Percentiles rank a stretch among this genome's conserved stretches.
phyloP scores from a whole-genome alignment of 2,329 filamentous ascomycete genomes.

The Xenoacremonium recifei region DNA sequence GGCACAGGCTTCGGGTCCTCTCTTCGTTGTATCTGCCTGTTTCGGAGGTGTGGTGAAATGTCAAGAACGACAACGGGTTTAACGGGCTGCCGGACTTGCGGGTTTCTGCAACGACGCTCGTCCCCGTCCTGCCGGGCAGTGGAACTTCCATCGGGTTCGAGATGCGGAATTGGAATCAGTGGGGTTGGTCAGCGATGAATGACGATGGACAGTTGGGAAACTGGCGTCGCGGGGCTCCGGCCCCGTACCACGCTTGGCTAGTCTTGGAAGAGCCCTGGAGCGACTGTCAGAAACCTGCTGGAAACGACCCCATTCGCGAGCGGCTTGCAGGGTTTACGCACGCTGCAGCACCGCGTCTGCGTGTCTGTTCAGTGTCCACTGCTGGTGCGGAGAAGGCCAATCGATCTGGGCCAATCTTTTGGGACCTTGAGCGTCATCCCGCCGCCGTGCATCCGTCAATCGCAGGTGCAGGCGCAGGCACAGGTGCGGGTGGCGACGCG shows the following conservation, averaged over 20 bases:
- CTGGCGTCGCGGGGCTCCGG: constrained; percentile 10
- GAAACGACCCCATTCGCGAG: constrained; percentile 28
- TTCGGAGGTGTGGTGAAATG: too few relatives aligned
- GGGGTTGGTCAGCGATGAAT: not conserved
- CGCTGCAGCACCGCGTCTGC: constrained; percentile 26
- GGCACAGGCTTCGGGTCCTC: too few relatives aligned
- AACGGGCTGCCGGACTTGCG: too few relatives aligned
- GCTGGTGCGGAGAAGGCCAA: constrained; percentile 25
- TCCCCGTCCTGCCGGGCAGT: too few relatives aligned
- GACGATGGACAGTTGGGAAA: not conserved
- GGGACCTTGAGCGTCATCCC: too few relatives aligned
- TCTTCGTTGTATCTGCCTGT: too few relatives aligned
- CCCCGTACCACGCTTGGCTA: constrained; percentile 20
- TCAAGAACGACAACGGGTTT: too few relatives aligned
- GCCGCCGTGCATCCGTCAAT: constrained; percentile 8
- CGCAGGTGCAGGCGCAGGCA: too few relatives aligned
- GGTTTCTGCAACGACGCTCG: too few relatives aligned
- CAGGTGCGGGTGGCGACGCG: constrained; percentile 5
- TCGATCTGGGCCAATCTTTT: constrained; percentile 20
- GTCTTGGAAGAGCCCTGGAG: constrained; percentile 19
- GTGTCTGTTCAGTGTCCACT: constrained; percentile 18
- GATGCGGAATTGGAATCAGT: not conserved
- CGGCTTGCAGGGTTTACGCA: constrained; percentile 17
- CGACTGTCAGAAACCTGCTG: constrained; percentile 11
- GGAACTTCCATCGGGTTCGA: not conserved